Base-by-base conservation (phyloP, 768 basidiomycete species). In the Podaxis mareebaensis region DNA sequence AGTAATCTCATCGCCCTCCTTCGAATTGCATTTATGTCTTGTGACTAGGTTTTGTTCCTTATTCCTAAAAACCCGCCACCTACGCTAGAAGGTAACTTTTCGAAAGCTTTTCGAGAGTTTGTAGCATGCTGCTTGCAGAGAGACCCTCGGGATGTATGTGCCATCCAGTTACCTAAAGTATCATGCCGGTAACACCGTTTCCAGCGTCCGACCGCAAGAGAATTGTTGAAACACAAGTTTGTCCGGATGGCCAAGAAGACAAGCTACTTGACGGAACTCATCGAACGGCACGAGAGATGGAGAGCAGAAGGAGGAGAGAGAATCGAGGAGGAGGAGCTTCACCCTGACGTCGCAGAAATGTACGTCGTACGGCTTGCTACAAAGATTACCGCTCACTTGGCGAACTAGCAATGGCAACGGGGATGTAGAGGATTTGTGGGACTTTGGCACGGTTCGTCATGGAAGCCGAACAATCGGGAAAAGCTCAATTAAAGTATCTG, bases 31-130 rank as follows among this genome's bases (percentile, higher is more conserved):
- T 68, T 26, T 11, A 46, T 30, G 7, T 38, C 26, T 65, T 58
- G 20, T 44, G n/a, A 49, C 8, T 67, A 96, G 95, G 95, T 98
- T 38, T 82, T 99, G 12, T 99, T 99, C 82, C 82, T 99, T 60
- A 99, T 99, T 61, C 97, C 97, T 15, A 98, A 98, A 81, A 99
- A 99, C 68, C 88, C 93, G 2, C 97, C 97, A 1, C 97, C 97
- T 11, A 84, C 84, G 22, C 80, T 99, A 48, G 97, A 98, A 65
- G 90, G 88, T 38, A 88, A 88, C 67, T 99, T 98, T 77, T 94
- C 94, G 2, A 94, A 93, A 70, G 83, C 91, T 4, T 99, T 99
- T 79, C 83, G 89, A 68, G 97, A 99, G 62, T 99, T 99, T 73
- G 93, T 99, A 13, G 81, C 92, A 0, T 89, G 89, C 64, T 99